Base-by-base conservation (phyloP, 1,139 yeast genomes). In the Yamadazyma pseudoaaseri region DNA sequence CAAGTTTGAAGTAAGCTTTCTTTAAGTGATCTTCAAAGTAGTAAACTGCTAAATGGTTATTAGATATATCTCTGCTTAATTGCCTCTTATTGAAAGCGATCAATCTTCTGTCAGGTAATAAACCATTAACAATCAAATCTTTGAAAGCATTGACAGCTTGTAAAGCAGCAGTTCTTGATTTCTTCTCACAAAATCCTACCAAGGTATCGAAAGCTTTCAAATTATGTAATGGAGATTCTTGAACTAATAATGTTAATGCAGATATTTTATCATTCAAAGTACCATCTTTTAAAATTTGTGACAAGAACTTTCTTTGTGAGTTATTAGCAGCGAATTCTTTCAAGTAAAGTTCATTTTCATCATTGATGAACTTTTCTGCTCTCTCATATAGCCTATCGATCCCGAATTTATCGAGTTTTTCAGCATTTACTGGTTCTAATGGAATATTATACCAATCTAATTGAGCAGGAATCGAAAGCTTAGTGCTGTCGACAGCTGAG, bases 251-350 rank as follows among this genome's bases (percentile, higher is more conserved):
- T 0, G 98, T 90, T 51, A 92, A 72, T 0, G 98, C 97, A 30
- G 97, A 86, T 38, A 92, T 86, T 62, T 92, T 90, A 82, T 92
- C 99, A 50, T 81, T 83, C 48, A 92, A 72, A 0, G 99, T 92
- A 85, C 99, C 99, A 44, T 81, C 85, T 5, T 90, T 73, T 52
- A 92, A 73, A 45, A 92, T 83, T 60, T 92, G 95, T 1, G 92
- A 76, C 73, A 90, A 80, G 58, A 90, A 90, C 72, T 84, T 85
- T 57, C 79, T 82, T 58, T 90, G 96, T 2, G 96, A 84, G 21
- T 86, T 77, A 31, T 89, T 81, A 46, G 84, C 77, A 25, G 87
- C 75, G 55, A 86, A 85, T 55, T 86, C 96, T 42, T 80, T 81
- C 41, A 77, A 74, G 55, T 85, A 92, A 1, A 71, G 55, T 42